Evolutionary conservation across 352 stramenopile genomes (phyloP), one percentile per base, ranked within the genome.

Genomic region (Phytophthora pini): DNA sequence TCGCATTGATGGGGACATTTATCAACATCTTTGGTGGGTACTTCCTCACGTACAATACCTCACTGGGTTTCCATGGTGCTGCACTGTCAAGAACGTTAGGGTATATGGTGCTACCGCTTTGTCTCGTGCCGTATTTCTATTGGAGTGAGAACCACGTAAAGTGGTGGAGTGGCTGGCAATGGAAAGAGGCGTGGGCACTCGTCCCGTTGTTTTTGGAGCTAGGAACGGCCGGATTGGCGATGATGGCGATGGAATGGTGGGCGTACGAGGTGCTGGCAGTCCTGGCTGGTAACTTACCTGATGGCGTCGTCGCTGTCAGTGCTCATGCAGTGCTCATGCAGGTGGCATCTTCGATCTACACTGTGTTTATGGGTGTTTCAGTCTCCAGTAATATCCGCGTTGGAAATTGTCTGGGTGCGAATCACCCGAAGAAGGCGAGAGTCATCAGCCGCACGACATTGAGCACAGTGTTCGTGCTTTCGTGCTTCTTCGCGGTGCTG

Each of bases 211-310:
- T 92, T 65, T 60, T 89, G 7, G 61, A 63, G 17, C 62, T 93
- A 0, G 81, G 79, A 0, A 34, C 90, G 0, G 75, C 84, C 1
- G 72, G 71, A 7, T 67, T 92, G 31, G 38, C 78, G 0, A 89
- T 93, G 76, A 69, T 95, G 50, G 62, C 74, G 17, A 86, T 95
- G 65, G 78, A 90, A 66, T 94, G 87, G 88, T 90, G 80, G 79
- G 84, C 87, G 7, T 94, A 92, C 59, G 86, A 93, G 58, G 32
- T 89, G 5, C 70, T 95, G 9, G 79, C 84, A 8, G 58, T 95
- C 5, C 44, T 95, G 22, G 87, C 84, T 7, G 87, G 84, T 2
- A 71, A 91, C 1, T 68, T 95, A 0, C 84, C 82, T 0, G 73
- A 93, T 55, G 83, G 79, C 6, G 78, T 94, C 9, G 77, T 94